phyloP scores from a whole-genome alignment of 2,329 filamentous ascomycete species.

The Penicillium sp. region DNA sequence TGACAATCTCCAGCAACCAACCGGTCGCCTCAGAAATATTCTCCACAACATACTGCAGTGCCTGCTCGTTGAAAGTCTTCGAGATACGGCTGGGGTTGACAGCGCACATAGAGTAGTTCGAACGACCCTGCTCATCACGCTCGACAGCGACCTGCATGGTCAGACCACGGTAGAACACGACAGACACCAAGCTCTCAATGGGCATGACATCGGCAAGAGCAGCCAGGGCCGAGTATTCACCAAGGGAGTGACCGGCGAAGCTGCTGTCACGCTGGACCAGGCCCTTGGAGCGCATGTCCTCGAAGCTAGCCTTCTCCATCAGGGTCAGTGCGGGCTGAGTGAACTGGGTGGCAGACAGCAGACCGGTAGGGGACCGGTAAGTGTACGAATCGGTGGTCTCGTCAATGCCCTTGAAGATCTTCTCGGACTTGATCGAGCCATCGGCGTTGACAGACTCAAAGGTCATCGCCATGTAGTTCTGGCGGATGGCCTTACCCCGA shows the following conservation, averaged over 20 bases:
- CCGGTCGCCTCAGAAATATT: slow-evolving; percentile 90
- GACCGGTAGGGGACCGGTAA: slow-evolving; percentile 89
- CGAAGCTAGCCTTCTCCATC: slow-evolving; percentile 99
- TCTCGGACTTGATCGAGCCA: slow-evolving; percentile 93
- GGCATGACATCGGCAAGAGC: slow-evolving; percentile 98
- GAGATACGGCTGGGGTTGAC: slow-evolving; percentile 98
- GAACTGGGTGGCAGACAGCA: slow-evolving; percentile 96
- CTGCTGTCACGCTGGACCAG: slow-evolving; percentile 94
- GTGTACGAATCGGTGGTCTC: slow-evolving; percentile 95
- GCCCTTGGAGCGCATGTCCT: slow-evolving; percentile 97
- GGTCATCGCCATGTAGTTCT: slow-evolving; percentile 99
- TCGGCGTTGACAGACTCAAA: slow-evolving; percentile 96
- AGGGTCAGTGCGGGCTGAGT: slow-evolving; percentile 95
- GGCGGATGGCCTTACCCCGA: slow-evolving; percentile 92
- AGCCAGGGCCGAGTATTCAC: slow-evolving; percentile 95
- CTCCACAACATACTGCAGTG: slow-evolving; percentile 93
- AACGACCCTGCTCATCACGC: slow-evolving; percentile 86
- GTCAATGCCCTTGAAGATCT: slow-evolving; percentile 97
- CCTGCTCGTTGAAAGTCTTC: slow-evolving; percentile 98
- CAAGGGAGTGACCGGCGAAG: slow-evolving; percentile 95
- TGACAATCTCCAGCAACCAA: slow-evolving; percentile 98
- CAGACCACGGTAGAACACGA: slow-evolving; percentile 97
- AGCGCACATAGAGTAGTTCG: slow-evolving; percentile 99
- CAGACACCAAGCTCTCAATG: slow-evolving; percentile 97
- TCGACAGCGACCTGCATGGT: slow-evolving; percentile 99